Percentiles rank a stretch among this genome's conserved stretches.
Evolutionary conservation across 306 rosid genomes (phyloP).

Genomic region (Inga leiocalycina): DNA sequence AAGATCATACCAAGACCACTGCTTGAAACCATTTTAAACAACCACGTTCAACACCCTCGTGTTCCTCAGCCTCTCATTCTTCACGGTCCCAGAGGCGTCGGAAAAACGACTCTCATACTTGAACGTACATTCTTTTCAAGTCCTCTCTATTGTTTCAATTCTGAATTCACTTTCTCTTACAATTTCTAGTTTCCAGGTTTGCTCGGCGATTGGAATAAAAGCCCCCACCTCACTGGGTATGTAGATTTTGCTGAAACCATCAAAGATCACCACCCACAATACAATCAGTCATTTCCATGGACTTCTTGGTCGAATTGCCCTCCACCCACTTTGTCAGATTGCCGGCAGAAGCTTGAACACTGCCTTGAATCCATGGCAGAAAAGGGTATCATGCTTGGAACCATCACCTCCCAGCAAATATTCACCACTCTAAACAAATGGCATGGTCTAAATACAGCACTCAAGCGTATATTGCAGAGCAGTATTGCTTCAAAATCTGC

Average conservation of each 20-base stretch:
- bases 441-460: constrained; percentile 62
- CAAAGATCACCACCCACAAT: constrained; percentile 55
- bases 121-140: constrained; percentile 49
- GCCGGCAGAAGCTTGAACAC: constrained; percentile 59
- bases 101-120: constrained; percentile 89
- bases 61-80: constrained; percentile 82
- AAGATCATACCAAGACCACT: constrained; percentile 79
- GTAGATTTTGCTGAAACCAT: constrained; percentile 79
- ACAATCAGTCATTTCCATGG: constrained; percentile 69
- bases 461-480: constrained; percentile 48
- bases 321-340: constrained; percentile 54
- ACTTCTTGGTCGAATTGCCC: constrained; percentile 78
- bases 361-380: constrained; percentile 87
- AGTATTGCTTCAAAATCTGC: constrained; percentile 32
- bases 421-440: constrained; percentile 68
- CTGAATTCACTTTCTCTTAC: not conserved
- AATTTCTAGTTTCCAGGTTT: constrained; percentile 51
- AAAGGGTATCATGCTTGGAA: constrained; percentile 62
- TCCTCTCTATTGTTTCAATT: not conserved
- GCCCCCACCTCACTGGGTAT: constrained; percentile 89
- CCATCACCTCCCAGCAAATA: constrained; percentile 71
- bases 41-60: constrained; percentile 88
- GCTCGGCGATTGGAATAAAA: constrained; percentile 75
- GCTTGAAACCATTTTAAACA: constrained; percentile 82
- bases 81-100: constrained; percentile 95